Base-by-base conservation (phyloP, 1,139 yeast species). In the Kodamaea sp. region DNA sequence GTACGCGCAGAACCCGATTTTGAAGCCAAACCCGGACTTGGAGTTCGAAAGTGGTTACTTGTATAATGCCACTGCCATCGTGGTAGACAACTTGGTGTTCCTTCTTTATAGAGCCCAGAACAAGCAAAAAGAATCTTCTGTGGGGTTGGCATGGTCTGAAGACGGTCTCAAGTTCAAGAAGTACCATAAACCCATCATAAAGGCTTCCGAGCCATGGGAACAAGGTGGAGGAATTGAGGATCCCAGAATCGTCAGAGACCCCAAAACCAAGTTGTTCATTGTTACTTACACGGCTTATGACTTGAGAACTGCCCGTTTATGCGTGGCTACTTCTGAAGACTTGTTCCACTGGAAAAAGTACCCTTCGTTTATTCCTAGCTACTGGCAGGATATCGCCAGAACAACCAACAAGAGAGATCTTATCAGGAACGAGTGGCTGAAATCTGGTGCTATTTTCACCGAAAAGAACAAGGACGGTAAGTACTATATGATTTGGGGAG, bases 401-500 rank as follows among this genome's bases (percentile, higher is more conserved):
- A 50, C 50, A 7, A 38, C 55, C 15, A 47, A 53, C 33, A 65
- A 61, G 7, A 41, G 43, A 15, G 42, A 46, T 19, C 44, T 53
- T 16, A 58, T 66, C 13, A 44, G 72, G 13, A 39, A 50, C 22
- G 59, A 56, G 15, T 69, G 75, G 75, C 69, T 63, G 68, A 70
- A 70, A 42, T 62, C 69, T 4, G 75, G 73, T 1, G 73, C 73
- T 2, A 48, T 70, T 0, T 66, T 70, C 45, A 59, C 59, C n/a
- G 67, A 67, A 32, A 51, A 39, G 28, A 26, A 38, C 32, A 43
- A 43, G 19, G 68, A 66, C 42, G 71, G 70, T 5, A 55, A 58
- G 29, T 69, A 64, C 44, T 66, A 66, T 41, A 70, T 70, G 75
- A 57, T 70, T 22, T 70, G 71, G 70, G 75, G 75, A 8, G 75